Conservation (phyloP, 75 land plant genomes). For the Isoetes taiwanensis region DNA sequence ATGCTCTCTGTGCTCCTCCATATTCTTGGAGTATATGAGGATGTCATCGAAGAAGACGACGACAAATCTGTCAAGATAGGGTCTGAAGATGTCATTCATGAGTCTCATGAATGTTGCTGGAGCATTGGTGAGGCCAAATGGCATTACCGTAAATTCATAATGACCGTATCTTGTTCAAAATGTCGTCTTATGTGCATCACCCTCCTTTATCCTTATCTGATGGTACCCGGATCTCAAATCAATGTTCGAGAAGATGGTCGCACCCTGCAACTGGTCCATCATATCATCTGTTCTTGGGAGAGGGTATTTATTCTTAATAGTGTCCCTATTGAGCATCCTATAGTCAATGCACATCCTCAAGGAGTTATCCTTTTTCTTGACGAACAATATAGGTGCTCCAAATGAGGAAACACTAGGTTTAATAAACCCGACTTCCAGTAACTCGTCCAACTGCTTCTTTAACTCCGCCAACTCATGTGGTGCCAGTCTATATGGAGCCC, state of each 20-base stretch:
- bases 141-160: no score
- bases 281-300: no score
- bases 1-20: constrained; percentile 9
- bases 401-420: constrained; percentile 12
- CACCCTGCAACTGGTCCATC: no score
- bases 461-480: constrained; percentile 11
- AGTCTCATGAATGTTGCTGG: neutral
- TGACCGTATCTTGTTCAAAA: no score
- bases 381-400: constrained; percentile 15
- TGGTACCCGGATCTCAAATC: no score
- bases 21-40: constrained; percentile 11
- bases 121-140: no score
- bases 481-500: constrained; percentile 15
- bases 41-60: constrained; percentile 19
- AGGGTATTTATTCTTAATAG: no score
- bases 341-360: no score
- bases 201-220: no score
- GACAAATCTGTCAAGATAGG: constrained; percentile 10
- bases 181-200: no score
- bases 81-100: constrained; percentile 11
- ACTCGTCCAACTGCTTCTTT: constrained; percentile 10
- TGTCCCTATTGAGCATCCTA: no score
- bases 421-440: constrained; percentile 13
- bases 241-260: no score
- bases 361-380: constrained; percentile 15